Conservation (phyloP, 176 grass and related monocot species). For the Bolboschoenus planiculmis region DNA sequence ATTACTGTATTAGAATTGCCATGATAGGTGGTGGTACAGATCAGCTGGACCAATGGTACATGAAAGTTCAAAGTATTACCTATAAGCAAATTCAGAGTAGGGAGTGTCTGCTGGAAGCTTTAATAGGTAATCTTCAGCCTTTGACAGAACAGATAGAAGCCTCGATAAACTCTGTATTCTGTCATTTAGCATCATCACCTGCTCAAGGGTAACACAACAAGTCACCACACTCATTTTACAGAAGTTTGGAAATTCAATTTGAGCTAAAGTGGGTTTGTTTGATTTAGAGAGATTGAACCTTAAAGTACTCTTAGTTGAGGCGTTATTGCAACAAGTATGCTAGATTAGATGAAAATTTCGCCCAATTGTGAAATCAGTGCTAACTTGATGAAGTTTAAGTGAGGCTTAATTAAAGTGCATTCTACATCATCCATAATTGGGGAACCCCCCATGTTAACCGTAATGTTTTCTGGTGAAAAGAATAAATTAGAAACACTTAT, state of each 20-base stretch:
- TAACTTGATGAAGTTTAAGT: not conserved
- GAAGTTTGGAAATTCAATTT: not conserved
- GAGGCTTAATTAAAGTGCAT: not conserved
- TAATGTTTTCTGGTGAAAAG: not conserved
- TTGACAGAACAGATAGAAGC: conserved; percentile 81
- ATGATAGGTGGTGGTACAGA: not conserved
- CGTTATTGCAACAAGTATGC: not conserved
- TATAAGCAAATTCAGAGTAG: conserved; percentile 60
- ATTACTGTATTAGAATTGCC: not conserved
- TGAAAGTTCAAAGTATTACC: conserved; percentile 42
- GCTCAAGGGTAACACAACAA: conserved; percentile 7
- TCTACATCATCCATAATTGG: not conserved
- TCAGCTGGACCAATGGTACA: not conserved
- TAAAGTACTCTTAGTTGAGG: not conserved
- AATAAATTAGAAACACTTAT: not conserved
- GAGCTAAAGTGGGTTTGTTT: not conserved
- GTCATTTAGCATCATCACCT: conserved; percentile 98
- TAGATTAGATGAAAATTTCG: not conserved
- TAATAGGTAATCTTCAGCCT: conserved; percentile 72
- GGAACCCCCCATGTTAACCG: not conserved
- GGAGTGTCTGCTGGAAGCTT: conserved; percentile 65
- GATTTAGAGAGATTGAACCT: not conserved
- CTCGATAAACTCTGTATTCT: conserved; percentile 68
- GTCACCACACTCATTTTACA: not conserved
- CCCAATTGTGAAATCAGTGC: not conserved